Percentiles rank a stretch among this genome's conserved stretches.
phyloP scores from a whole-genome alignment of 1,139 yeast species.

The Yamadazyma trypodendri region DNA sequence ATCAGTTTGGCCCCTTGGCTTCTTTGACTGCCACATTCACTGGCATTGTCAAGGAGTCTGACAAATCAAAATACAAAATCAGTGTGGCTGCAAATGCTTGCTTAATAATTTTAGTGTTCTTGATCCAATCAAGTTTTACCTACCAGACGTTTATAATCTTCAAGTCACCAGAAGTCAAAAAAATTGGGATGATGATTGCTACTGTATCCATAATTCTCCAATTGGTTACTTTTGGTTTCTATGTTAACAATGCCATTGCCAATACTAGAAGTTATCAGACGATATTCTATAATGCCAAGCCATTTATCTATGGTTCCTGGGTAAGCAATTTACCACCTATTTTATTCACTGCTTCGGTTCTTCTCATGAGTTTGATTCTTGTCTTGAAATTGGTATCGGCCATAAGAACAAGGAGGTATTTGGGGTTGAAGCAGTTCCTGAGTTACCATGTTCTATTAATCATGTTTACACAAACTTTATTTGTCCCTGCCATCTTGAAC shows the following conservation, averaged over 20 bases:
- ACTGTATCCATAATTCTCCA: slow-evolving; percentile 43
- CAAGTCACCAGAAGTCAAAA: slow-evolving; percentile 47
- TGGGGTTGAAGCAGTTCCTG: slow-evolving; percentile 82
- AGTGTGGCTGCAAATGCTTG: slow-evolving; percentile 61
- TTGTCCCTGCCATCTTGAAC: slow-evolving; percentile 72
- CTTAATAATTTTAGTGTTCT: slow-evolving; percentile 55
- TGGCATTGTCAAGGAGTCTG: slow-evolving; percentile 29
- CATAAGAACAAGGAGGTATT: slow-evolving; percentile 62
- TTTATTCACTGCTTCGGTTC: slow-evolving; percentile 67
- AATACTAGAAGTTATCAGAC: slow-evolving; percentile 16
- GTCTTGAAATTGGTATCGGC: slow-evolving; percentile 64
- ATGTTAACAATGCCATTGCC: slow-evolving; percentile 37
- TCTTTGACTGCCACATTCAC: slow-evolving; percentile 53
- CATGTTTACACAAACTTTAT: slow-evolving; percentile 79
- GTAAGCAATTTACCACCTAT: slow-evolving; percentile 53
- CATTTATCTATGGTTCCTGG: slow-evolving; percentile 21
- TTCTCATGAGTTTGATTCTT: slow-evolving; percentile 59
- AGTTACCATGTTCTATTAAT: slow-evolving; percentile 76
- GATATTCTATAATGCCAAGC: slow-evolving; percentile 12
- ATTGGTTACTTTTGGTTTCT: slow-evolving; percentile 50
- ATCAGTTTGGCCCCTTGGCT: slow-evolving; percentile 52
- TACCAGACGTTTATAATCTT: slow-evolving; percentile 73
- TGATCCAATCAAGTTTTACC: slow-evolving; percentile 63
- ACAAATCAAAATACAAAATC: slow-evolving; percentile 26
- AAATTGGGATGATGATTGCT: slow-evolving; percentile 40